Base-by-base conservation (phyloP, 805 yeast species). In the Saccharomycodes ludwigii region DNA sequence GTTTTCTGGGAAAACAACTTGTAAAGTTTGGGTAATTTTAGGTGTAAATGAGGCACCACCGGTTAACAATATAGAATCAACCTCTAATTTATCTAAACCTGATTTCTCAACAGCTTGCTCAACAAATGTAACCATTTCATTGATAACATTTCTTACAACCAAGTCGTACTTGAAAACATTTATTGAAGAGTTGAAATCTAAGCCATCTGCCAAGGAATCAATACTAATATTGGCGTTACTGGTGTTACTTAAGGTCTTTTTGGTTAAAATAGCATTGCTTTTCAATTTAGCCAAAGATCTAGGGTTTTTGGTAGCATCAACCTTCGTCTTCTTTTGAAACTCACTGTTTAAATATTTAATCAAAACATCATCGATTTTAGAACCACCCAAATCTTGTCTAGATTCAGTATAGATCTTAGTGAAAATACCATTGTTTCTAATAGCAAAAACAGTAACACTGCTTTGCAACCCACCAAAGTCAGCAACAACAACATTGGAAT, bases 391-490 rank as follows among this genome's bases (percentile, higher is more conserved):
- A 33, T 71, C 74, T 46, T 65, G 65, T 55, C 82, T 80, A 52
- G 85, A 94, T 37, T 74, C 73, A 42, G 95, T 83, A 38, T 94
- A 78, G 46, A 91, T 66, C 29, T 84, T 66, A 34, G 98, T 88
- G 61, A 82, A 68, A 44, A 91, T 72, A 49, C 98, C 98, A 14
- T 34, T 34, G 41, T 95, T 95, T 65, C 96, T 76, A 33, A 78
- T 81, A 24, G 96, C 76, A 47, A 91, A 65, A 31, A 91, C 86
- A 37, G 97, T 95, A 40, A 86, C 95, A 54, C 91, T 97, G 25
- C 94, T 77, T 61, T 97, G 73, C 46, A 85, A 69, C 52, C 95
- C 96, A 56, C 98, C 98, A 49, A 91, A 82, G 59, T 91, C 98
- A 34, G 94, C 93, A 44, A 91, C 95, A 30, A 84, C 93, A 23